Evolutionary conservation across 257 asterid genomes (phyloP).

Genomic region (Linaria vulgaris): DNA sequence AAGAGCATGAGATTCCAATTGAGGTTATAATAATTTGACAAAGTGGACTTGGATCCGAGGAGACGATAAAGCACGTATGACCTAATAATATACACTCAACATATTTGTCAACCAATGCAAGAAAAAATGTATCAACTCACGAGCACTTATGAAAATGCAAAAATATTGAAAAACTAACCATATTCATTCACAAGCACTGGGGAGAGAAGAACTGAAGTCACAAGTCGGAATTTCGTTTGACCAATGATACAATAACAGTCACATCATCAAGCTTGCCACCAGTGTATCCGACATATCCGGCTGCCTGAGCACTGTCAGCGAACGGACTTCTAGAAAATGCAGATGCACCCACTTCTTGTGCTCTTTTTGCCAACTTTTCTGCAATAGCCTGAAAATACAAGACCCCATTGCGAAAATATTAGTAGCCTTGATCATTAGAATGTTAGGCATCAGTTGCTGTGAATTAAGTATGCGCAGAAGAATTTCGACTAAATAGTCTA

Average conservation of each 20-base stretch:
- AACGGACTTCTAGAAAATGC: conserved; percentile 61
- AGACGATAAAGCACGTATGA: too few species aligned
- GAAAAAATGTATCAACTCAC: neutral
- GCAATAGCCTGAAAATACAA: conserved; percentile 64
- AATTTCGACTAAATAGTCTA: neutral
- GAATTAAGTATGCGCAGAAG: neutral
- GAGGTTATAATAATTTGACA: conserved; percentile 13
- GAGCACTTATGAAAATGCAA: conserved; percentile 2
- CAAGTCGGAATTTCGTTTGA: conserved; percentile 32
- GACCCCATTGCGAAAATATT: neutral
- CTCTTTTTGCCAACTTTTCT: conserved; percentile 54
- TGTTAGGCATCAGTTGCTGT: neutral
- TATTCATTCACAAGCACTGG: conserved; percentile 29
- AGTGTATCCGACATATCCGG: conserved; percentile 53
- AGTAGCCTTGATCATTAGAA: neutral
- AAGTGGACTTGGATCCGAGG: conserved; percentile 9
- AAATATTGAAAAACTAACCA: conserved; percentile 17
- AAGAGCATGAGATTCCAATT: conserved; percentile 24
- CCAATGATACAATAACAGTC: conserved; percentile 73
- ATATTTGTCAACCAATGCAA: neutral
- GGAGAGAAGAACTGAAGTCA: neutral
- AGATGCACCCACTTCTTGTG: conserved; percentile 62
- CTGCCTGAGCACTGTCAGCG: conserved; percentile 76
- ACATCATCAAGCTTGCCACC: conserved; percentile 88
- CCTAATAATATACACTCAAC: neutral